Evolutionary conservation across 2,329 filamentous ascomycete genomes (phyloP), one percentile per base, ranked within the genome.

Genomic region (Pezicula radicicola): DNA sequence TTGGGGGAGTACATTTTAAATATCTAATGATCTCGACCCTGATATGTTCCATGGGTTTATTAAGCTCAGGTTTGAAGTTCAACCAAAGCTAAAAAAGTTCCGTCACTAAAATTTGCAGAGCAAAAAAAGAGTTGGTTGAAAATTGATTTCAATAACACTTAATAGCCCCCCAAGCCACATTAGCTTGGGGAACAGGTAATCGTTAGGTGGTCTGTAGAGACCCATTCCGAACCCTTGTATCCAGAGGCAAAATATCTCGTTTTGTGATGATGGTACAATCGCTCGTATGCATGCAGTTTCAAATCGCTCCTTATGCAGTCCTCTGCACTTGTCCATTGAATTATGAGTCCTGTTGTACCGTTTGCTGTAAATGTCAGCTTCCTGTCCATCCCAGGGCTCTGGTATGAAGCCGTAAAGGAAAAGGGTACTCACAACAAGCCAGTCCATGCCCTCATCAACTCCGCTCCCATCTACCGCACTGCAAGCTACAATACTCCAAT

Each of bases 401-500:
- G 16, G 46, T 19, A 39, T 35, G 40, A 4, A 39, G 18, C 39
- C 13, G 8, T 18, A 30, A 10, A 27, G 18, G 41, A 16, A 36
- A 33, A 28, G 40, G 37, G 44, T 39, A 63, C 56, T 63, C 58
- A 63, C 65, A 57, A 95, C 91, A 68, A 99, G 77, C 94, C 94
- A 99, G 72, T 99, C 94, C 94, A 99, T 99, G 54, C 94, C 94
- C 73, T 99, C 94, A 57, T 87, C 90, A 42, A 99, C 89, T 69
- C 94, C 94, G 65, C 89, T 88, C 41, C 94, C 94, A 68, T 97
- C 94, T 51, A 99, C 93, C 13, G 94, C 94, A 60, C 90, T 96
- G 72, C 94, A 99, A 19, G 92, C 93, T 69, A 99, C 91, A 68
- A 99, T 99, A 72, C 91, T 97, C 94, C 94, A 99, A 78, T 97